These are phyloP conservation scores for Yamadazyma nakazawae DNA, from an alignment of 805 yeast species.

Conservation along the genomic window DNA sequence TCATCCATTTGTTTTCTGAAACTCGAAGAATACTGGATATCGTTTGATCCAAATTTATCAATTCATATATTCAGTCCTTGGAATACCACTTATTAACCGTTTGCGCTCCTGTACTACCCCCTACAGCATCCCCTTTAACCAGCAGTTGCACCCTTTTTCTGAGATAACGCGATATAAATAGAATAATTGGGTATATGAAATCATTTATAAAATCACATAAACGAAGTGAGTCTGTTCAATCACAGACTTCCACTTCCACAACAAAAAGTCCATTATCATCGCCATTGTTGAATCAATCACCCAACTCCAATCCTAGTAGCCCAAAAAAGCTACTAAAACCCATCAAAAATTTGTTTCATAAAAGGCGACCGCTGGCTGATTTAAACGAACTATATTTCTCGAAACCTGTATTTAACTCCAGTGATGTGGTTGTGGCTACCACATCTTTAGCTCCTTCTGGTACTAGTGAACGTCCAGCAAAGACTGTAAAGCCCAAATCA, in stretches of 20 bases:
- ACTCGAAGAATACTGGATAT: background rate
- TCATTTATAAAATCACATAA: slow-evolving; percentile 28
- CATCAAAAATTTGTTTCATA: slow-evolving; percentile 29
- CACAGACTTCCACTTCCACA: slow-evolving; percentile 2
- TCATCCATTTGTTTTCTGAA: background rate
- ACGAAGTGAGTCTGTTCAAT: slow-evolving; percentile 12
- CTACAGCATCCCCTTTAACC: no score
- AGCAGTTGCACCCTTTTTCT: background rate
- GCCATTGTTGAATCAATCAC: slow-evolving; percentile 16
- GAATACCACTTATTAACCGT: no score
- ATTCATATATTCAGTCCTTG: no score
- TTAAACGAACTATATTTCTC: slow-evolving; percentile 2
- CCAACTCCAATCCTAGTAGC: slow-evolving; percentile 19
- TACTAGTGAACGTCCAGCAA: background rate
- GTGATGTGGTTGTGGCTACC: background rate
- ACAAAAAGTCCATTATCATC: slow-evolving; percentile 20
- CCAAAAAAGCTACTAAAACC: slow-evolving; percentile 40
- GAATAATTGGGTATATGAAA: slow-evolving; percentile 17
- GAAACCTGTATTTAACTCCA: background rate
- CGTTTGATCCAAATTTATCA: no score
- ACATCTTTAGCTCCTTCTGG: background rate
- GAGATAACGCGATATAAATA: slow-evolving; percentile 7
- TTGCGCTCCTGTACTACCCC: no score
- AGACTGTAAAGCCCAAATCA: slow-evolving; percentile 3
- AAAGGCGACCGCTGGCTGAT: slow-evolving; percentile 10